Conservation (phyloP, 768 basidiomycete species). For the Hypholoma sublateritium region DNA sequence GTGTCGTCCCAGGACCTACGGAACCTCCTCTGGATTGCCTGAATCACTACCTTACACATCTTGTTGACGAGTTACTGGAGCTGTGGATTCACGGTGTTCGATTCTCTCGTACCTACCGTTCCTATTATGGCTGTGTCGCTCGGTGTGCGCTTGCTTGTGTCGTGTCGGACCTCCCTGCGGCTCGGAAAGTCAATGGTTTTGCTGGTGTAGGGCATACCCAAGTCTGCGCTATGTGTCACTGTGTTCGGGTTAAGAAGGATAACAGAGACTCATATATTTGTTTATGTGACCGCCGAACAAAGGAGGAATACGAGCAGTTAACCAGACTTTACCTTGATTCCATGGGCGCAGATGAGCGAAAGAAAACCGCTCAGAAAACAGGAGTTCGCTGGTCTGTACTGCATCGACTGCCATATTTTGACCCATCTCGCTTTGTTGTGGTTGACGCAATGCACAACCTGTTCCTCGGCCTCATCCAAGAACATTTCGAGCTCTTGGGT, state of each 20-base stretch:
- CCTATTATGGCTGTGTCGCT: conserved; percentile 25
- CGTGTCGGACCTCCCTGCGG: conserved; percentile 36
- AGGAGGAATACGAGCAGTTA: not conserved
- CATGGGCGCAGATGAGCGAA: not conserved
- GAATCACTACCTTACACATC: conserved; percentile 37
- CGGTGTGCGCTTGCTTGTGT: conserved; percentile 28
- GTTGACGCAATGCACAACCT: conserved; percentile 42
- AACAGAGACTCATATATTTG: not conserved
- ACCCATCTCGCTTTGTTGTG: conserved; percentile 21
- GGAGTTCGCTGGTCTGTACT: conserved; percentile 31
- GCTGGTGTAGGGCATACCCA: conserved; percentile 13
- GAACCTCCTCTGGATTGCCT: conserved; percentile 31
- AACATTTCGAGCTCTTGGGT: conserved; percentile 25
- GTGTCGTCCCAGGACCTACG: no score
- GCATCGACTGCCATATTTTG: conserved; percentile 38
- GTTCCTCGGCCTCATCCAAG: conserved; percentile 25
- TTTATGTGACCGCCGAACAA: not conserved
- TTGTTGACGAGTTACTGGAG: conserved; percentile 34
- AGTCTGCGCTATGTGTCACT: conserved; percentile 25
- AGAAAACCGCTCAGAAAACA: not conserved
- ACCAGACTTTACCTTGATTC: not conserved
- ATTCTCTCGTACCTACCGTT: conserved; percentile 20
- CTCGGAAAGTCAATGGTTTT: conserved; percentile 29
- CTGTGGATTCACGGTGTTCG: conserved; percentile 37
- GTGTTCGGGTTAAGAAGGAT: conserved; percentile 11